These are phyloP conservation scores for Luffa acutangula DNA, from an alignment of 306 rosid genomes.

Conservation along the genomic window DNA sequence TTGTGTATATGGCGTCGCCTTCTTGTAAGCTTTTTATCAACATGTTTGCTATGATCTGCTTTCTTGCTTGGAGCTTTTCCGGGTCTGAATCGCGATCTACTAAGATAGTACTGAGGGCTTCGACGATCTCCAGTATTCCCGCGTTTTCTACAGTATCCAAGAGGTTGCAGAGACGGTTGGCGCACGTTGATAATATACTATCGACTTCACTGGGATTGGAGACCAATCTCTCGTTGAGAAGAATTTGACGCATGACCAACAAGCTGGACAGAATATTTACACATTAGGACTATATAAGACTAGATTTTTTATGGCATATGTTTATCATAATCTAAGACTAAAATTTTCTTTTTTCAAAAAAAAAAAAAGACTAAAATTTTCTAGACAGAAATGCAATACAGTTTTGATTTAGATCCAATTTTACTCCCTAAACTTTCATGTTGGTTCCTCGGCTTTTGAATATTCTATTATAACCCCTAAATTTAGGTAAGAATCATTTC, in stretches of 20 bases:
- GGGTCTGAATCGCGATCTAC: not conserved
- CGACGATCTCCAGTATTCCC: slow-evolving; percentile 19
- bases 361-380: not conserved
- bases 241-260: slow-evolving; percentile 21
- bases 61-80: slow-evolving; percentile 18
- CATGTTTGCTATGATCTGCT: slow-evolving; percentile 22
- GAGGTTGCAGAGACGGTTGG: slow-evolving; percentile 12
- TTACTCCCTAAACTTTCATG: too few species aligned
- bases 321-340: not conserved
- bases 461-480: too few species aligned
- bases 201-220: slow-evolving; percentile 12
- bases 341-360: too few species aligned
- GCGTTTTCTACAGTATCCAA: slow-evolving; percentile 14
- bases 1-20: slow-evolving; percentile 12
- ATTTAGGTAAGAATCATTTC: too few species aligned
- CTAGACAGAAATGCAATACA: not conserved
- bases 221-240: slow-evolving; percentile 17
- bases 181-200: slow-evolving; percentile 4
- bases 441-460: too few species aligned
- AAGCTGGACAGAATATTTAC: slow-evolving; percentile 10
- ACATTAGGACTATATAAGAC: not conserved
- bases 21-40: slow-evolving; percentile 24
- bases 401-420: not conserved
- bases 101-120: not conserved
- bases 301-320: not conserved